Percentiles rank a stretch among this genome's conserved stretches.
phyloP scores from a whole-genome alignment of 306 rosid species.

The Alnus glutinosa region DNA sequence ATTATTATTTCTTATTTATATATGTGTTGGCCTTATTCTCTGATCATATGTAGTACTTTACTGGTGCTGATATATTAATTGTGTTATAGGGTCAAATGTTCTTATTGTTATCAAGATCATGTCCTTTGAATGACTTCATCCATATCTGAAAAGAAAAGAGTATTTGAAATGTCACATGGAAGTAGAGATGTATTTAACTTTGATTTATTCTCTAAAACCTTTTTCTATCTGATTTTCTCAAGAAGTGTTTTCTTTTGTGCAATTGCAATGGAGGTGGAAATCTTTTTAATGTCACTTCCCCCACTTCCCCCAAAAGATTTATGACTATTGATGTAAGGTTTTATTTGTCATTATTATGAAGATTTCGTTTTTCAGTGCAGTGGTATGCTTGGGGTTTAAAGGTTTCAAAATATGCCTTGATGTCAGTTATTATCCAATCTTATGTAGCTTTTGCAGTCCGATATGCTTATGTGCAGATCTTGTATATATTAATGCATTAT shows the following conservation, averaged over 20 bases:
- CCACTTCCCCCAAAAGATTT: neutral
- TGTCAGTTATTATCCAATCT: neutral
- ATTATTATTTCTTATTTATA: neutral
- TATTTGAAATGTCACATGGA: neutral
- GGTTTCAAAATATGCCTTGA: neutral
- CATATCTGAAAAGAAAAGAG: neutral
- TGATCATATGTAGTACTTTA: neutral
- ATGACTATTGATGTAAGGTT: neutral
- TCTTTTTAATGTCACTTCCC: neutral
- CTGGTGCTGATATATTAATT: neutral
- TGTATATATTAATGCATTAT: neutral
- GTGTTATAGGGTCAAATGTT: neutral
- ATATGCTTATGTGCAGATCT: neutral
- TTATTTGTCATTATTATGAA: neutral
- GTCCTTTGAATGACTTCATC: neutral
- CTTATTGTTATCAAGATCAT: neutral
- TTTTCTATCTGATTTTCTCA: neutral
- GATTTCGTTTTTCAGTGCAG: neutral
- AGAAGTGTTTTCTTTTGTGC: neutral
- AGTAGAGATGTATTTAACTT: neutral
- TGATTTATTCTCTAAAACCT: neutral
- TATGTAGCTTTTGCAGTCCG: neutral
- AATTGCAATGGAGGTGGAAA: neutral
- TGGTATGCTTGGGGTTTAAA: neutral
- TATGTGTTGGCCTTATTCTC: neutral